Conservation (phyloP, 805 yeast species). For the Kurtzmaniella cleridarum region DNA sequence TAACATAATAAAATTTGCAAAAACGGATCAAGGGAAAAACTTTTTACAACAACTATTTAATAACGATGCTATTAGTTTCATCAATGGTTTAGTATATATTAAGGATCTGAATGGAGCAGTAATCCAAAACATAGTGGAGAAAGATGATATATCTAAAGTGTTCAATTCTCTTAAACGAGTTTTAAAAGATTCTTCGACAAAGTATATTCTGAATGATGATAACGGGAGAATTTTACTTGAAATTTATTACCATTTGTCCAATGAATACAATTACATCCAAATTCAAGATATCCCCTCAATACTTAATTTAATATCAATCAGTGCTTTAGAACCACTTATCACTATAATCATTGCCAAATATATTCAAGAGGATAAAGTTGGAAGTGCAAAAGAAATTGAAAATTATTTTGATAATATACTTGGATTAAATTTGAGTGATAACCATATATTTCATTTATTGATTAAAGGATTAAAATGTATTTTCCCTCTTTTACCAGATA, state of each 20-base stretch:
- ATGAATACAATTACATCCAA: conserved; percentile 11
- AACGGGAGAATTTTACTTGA: conserved; percentile 8
- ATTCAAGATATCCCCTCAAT: neutral
- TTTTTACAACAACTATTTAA: neutral
- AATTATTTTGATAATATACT: conserved; percentile 18
- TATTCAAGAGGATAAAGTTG: conserved; percentile 11
- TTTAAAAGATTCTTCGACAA: neutral
- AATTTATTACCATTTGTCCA: conserved; percentile 14
- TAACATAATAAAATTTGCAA: neutral
- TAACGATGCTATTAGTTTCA: neutral
- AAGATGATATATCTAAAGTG: neutral
- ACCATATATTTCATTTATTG: conserved; percentile 14
- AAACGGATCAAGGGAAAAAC: neutral
- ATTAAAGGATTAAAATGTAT: conserved; percentile 16
- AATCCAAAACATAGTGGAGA: neutral
- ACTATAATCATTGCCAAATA: conserved; percentile 18
- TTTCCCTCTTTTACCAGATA: conserved; percentile 24
- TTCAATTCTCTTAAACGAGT: neutral
- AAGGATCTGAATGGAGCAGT: neutral
- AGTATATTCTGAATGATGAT: neutral
- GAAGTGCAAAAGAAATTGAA: conserved; percentile 12
- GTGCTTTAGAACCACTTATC: conserved; percentile 11
- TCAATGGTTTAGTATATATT: neutral
- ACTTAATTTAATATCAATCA: neutral
- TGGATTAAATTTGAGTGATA: conserved; percentile 8